These are phyloP conservation scores for Tilletia horrida DNA, from an alignment of 1,284 basidiomycete species.

Conservation along the genomic window DNA sequence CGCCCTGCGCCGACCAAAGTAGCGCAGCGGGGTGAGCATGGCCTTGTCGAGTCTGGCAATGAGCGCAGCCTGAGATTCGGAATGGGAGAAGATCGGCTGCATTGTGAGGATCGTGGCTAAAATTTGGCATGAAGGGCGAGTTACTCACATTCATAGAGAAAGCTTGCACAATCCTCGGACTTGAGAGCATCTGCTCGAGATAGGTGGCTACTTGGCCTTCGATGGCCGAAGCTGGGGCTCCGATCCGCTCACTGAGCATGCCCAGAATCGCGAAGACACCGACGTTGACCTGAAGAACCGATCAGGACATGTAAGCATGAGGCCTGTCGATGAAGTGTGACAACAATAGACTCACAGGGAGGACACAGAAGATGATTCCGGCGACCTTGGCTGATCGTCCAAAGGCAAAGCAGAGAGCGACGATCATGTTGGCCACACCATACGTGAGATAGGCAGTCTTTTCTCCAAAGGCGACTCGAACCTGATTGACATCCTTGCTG, in stretches of 20 bases:
- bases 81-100: too few species aligned
- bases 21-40: conserved; percentile 1
- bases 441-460: conserved; percentile 56
- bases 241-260: conserved; percentile 47
- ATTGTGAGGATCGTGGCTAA: too few species aligned
- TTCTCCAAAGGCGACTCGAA: conserved; percentile 57
- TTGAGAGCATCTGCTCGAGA: conserved; percentile 57
- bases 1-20: conserved; percentile 7
- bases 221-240: conserved; percentile 45
- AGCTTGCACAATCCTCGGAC: conserved; percentile 57
- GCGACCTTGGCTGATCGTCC: conserved; percentile 54
- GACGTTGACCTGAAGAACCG: conserved; percentile 48
- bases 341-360: conserved; percentile 41
- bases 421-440: conserved; percentile 49
- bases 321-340: neutral
- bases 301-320: too few species aligned
- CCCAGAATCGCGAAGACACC: conserved; percentile 51
- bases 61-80: conserved; percentile 51
- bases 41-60: conserved; percentile 48
- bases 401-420: conserved; percentile 55
- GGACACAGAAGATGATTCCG: conserved; percentile 56
- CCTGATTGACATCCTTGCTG: conserved; percentile 55
- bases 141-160: conserved; percentile 49
- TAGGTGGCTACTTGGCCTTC: conserved; percentile 56
- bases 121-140: conserved; percentile 31